These are phyloP conservation scores for Lithospermum erythrorhizon DNA, from an alignment of 257 asterid species.

Conservation along the genomic window DNA sequence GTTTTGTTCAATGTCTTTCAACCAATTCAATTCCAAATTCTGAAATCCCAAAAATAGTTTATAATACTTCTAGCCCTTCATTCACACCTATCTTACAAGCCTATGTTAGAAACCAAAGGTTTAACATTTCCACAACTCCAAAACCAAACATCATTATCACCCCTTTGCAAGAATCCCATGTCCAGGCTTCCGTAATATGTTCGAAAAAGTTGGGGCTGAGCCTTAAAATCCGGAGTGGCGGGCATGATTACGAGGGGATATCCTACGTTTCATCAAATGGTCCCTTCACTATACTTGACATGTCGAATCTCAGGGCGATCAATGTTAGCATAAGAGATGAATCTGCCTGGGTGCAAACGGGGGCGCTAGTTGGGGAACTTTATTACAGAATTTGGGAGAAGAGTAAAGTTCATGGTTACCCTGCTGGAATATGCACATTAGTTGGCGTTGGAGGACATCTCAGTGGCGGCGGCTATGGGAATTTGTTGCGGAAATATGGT, in stretches of 20 bases:
- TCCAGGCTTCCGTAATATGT: neutral
- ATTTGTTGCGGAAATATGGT: conserved; percentile 21
- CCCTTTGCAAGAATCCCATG: conserved; percentile 1
- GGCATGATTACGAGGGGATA: conserved; percentile 12
- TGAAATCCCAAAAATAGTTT: neutral
- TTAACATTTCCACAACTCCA: conserved; percentile 2
- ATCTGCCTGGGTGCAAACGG: conserved; percentile 29
- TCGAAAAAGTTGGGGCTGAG: neutral
- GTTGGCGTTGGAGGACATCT: conserved; percentile 20
- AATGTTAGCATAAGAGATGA: conserved; percentile 3
- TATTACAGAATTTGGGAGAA: conserved; percentile 22
- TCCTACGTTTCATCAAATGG: conserved; percentile 20
- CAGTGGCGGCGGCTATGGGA: conserved; percentile 27
- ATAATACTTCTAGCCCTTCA: neutral
- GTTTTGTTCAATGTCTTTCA: neutral
- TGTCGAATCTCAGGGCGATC: conserved; percentile 25
- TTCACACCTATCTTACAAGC: conserved; percentile 1
- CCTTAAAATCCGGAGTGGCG: neutral
- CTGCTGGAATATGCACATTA: conserved; percentile 25
- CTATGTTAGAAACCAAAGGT: neutral
- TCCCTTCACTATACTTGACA: conserved; percentile 23
- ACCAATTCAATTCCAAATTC: neutral
- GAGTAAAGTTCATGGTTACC: conserved; percentile 23
- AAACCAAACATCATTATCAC: conserved; percentile 2
- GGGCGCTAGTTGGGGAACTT: conserved; percentile 25